phyloP scores from a whole-genome alignment of 2,329 filamentous ascomycete species.

The Neocatenulostroma microsporum region DNA sequence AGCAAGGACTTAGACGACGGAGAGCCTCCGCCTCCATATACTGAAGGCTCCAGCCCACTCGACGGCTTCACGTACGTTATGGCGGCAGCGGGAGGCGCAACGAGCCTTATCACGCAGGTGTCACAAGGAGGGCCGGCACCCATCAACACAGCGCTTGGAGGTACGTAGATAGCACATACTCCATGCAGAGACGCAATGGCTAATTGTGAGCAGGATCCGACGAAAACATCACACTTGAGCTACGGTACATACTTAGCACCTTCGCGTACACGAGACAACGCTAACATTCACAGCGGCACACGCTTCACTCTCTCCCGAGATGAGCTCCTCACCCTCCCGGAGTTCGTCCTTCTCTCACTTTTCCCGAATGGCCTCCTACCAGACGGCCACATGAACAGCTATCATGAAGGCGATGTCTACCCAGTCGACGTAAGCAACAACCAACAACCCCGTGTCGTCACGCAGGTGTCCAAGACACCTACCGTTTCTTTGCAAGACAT shows the following conservation, averaged over 20 bases:
- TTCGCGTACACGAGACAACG: constrained; percentile 3
- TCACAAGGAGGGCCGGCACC: constrained; percentile 81
- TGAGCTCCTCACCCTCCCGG: constrained; percentile 87
- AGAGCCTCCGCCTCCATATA: constrained; percentile 93
- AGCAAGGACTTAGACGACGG: constrained; percentile 68
- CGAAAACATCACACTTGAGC: constrained; percentile 89
- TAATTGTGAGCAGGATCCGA: constrained; percentile 68
- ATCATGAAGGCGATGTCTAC: constrained; percentile 86
- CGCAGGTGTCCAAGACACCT: constrained; percentile 23
- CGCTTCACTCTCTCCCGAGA: constrained; percentile 91
- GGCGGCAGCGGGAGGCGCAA: constrained; percentile 91
- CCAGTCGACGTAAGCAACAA: constrained; percentile 77
- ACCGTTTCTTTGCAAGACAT: constrained; percentile 33
- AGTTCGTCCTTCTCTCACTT: constrained; percentile 94
- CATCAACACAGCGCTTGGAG: constrained; percentile 73
- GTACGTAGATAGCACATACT: constrained; percentile 26
- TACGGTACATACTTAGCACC: constrained; percentile 56
- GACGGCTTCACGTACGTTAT: constrained; percentile 92
- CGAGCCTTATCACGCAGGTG: constrained; percentile 99
- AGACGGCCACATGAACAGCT: constrained; percentile 90
- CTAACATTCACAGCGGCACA: constrained; percentile 59
- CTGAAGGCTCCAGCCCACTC: constrained; percentile 87
- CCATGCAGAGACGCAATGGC: neutral
- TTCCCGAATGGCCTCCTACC: constrained; percentile 98
- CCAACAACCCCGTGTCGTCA: constrained; percentile 20